Percentiles rank a stretch among this genome's conserved stretches.
Evolutionary conservation across 768 basidiomycete species (phyloP).

Genomic region (Mycena pura): DNA sequence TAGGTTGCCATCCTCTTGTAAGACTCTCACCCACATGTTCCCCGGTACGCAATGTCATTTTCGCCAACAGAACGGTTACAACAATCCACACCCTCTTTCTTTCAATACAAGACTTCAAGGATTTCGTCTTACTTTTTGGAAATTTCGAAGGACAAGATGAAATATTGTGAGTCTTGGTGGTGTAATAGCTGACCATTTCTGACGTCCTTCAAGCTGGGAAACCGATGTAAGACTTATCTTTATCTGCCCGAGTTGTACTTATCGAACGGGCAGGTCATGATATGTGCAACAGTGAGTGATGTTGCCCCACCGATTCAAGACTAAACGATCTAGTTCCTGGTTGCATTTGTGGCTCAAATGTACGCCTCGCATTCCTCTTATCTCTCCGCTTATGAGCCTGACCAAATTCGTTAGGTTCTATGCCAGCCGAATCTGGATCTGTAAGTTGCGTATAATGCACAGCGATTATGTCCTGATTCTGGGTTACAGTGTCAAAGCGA

Average conservation of each 20-base stretch:
- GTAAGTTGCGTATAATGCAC: background rate
- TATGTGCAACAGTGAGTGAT: background rate
- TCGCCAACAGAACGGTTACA: background rate
- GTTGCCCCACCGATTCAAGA: background rate
- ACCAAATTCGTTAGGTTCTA: background rate
- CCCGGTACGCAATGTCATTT: background rate
- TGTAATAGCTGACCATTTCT: background rate
- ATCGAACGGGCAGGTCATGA: background rate
- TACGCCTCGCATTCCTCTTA: no score
- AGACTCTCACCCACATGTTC: background rate
- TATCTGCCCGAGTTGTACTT: background rate
- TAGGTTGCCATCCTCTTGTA: constrained; percentile 1
- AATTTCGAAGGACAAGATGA: background rate
- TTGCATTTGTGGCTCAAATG: constrained; percentile 6
- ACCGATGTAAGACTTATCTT: background rate
- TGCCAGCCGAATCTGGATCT: constrained; percentile 6
- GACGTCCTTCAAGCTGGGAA: background rate
- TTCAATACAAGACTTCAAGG: background rate
- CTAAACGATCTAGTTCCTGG: background rate
- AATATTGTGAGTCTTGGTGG: background rate
- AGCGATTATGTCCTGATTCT: background rate
- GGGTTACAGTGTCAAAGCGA: background rate
- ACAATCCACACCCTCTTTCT: background rate
- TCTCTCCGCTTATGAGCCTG: no score
- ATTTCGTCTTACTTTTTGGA: background rate